Evolutionary conservation across 1,284 basidiomycete genomes (phyloP), one percentile per base, ranked within the genome.

Genomic region (Tremellales sp.): DNA sequence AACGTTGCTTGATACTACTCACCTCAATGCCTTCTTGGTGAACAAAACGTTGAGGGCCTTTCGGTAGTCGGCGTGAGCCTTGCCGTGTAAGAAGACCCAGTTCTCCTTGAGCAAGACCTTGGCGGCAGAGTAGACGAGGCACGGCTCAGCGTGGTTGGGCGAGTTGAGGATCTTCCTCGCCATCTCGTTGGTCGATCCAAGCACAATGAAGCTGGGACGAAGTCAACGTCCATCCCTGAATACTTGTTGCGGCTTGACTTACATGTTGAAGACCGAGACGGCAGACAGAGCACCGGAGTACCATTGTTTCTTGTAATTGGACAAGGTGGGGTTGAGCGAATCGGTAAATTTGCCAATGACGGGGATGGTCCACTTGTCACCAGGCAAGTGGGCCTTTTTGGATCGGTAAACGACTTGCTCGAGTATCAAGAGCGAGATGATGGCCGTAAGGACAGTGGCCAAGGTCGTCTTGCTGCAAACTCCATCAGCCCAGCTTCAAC

Each of bases 61-160:
- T 59, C 96, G 88, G 76, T 96, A 98, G 48, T 96, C 91, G 55
- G 93, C 85, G 71, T 98, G 94, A 1, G 78, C 80, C 77, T 93
- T 97, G 51, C 94, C 94, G 59, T 84, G 93, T 41, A 97, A 79
- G 79, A 98, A 98, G 8, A 98, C 94, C 93, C 96, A 98, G 78
- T 97, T 98, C 53, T 96, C 87, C 1, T 87, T 80, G 53, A 82
- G 79, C 36, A 98, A 80, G 48, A 98, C 81, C 60, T 86, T 80
- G 76, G 97, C 97, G 46, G 91, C 96, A 8, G 90, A 89, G 60
- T 92, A 81, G 35, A 97, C 91, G 17, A 98, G 84, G 71, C 91
- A 96, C 4, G 94, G 94, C 72, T 94, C 91, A 43, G 92, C 85
- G 64, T 86, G 84, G 21, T 76, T 82, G 4, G 91, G 90, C 17